These are phyloP conservation scores for Vitis vinifera DNA, from an alignment of 164 flowering plant species.

Conservation along the genomic window DNA sequence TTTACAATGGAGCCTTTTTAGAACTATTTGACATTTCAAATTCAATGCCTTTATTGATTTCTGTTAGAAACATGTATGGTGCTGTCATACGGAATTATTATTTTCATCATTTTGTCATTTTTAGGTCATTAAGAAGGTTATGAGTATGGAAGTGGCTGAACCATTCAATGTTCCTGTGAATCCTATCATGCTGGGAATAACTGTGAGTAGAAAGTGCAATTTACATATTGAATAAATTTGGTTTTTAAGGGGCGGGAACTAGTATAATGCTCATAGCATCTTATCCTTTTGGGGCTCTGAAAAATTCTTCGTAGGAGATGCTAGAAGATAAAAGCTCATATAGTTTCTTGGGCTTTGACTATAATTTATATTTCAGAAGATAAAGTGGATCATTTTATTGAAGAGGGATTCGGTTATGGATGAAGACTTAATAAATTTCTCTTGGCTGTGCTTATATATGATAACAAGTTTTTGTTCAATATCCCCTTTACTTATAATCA, in stretches of 20 bases:
- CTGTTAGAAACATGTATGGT: neutral
- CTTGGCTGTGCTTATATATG: no score
- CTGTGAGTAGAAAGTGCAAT: constrained; percentile 55
- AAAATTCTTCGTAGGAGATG: neutral
- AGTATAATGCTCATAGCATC: no score
- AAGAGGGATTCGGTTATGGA: no score
- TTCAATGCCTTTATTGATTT: no score
- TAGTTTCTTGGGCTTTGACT: no score
- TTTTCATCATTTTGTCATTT: constrained; percentile 4
- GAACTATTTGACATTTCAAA: no score
- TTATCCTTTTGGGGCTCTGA: neutral
- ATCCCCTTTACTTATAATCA: no score
- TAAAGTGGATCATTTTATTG: no score
- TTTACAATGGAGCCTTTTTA: neutral
- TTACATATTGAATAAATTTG: neutral
- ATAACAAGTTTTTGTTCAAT: no score
- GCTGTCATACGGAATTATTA: neutral
- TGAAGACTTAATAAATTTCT: no score
- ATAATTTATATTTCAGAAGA: no score
- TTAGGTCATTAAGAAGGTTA: constrained; percentile 87
- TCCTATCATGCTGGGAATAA: constrained; percentile 90
- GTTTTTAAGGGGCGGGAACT: neutral
- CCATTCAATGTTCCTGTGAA: constrained; percentile 94
- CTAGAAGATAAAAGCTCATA: neutral
- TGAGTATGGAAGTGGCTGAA: constrained; percentile 99